These are phyloP conservation scores for Fusarium robinianum DNA, from an alignment of 2,329 filamentous ascomycete species.

Conservation along the genomic window DNA sequence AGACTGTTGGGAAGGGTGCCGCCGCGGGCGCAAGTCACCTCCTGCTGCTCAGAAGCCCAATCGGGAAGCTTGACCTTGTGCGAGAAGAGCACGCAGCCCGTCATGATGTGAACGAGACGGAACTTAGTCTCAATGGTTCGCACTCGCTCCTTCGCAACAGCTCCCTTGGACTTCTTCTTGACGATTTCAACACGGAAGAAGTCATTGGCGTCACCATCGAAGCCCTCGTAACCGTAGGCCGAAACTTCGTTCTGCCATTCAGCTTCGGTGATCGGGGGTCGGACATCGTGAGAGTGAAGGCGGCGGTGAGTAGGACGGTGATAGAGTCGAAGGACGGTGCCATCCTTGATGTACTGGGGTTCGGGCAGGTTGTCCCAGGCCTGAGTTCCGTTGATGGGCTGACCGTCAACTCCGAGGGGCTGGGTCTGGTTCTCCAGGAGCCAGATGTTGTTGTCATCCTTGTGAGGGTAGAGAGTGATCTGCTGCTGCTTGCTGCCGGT, in stretches of 20 bases:
- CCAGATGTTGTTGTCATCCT: conserved; percentile 98
- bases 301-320: conserved; percentile 83
- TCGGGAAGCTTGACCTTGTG: conserved; percentile 99
- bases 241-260: conserved; percentile 97
- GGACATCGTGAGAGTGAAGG: conserved; percentile 94
- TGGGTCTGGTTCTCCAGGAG: conserved; percentile 95
- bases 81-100: conserved; percentile 92
- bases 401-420: conserved; percentile 75
- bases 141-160: conserved; percentile 78
- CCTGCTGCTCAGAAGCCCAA: conserved; percentile 97
- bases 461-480: conserved; percentile 97
- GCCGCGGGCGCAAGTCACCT: conserved; percentile 93
- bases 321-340: conserved; percentile 79
- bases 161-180: conserved; percentile 81
- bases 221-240: conserved; percentile 96
- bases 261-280: conserved; percentile 81
- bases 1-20: conserved; percentile 94
- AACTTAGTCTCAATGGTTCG: conserved; percentile 98
- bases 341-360: conserved; percentile 73
- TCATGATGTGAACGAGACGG: conserved; percentile 93
- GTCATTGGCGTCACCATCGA: conserved; percentile 96
- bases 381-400: conserved; percentile 75
- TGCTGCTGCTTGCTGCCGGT: conserved; percentile 98
- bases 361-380: conserved; percentile 81
- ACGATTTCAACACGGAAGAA: conserved; percentile 94